Evolutionary conservation across 768 basidiomycete genomes (phyloP).

Genomic region (Boletus eberwhitei): DNA sequence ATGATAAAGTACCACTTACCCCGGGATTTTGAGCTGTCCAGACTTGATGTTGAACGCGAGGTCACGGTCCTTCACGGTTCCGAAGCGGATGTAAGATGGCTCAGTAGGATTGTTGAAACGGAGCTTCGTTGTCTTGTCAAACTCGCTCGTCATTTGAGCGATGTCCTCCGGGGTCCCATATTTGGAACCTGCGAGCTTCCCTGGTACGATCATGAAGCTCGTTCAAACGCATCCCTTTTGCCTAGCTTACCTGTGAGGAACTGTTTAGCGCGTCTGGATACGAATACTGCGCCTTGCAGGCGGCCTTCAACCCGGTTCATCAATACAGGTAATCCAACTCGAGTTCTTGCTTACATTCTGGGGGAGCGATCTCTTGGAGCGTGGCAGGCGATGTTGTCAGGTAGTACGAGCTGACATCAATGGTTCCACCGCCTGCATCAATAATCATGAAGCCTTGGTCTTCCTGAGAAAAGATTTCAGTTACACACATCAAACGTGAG

Average conservation of each 20-base stretch:
- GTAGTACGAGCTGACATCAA: slow-evolving; percentile 57
- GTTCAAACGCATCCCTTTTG: neutral
- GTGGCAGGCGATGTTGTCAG: slow-evolving; percentile 30
- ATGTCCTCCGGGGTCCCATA: slow-evolving; percentile 40
- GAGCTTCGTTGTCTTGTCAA: slow-evolving; percentile 48
- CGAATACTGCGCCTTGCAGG: slow-evolving; percentile 50
- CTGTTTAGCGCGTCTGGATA: slow-evolving; percentile 41
- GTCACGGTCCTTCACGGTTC: slow-evolving; percentile 42
- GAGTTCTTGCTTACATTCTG: slow-evolving; percentile 35
- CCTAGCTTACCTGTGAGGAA: slow-evolving; percentile 37
- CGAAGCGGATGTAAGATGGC: slow-evolving; percentile 47
- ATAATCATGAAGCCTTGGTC: slow-evolving; percentile 50
- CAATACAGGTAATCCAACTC: neutral
- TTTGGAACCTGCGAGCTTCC: slow-evolving; percentile 38
- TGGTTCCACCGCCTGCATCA: slow-evolving; percentile 62
- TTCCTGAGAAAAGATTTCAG: slow-evolving; percentile 27
- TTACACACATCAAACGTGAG: neutral
- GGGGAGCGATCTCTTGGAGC: slow-evolving; percentile 49
- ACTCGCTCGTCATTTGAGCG: slow-evolving; percentile 38
- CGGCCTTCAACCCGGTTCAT: slow-evolving; percentile 36
- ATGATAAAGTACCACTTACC: slow-evolving; percentile 18
- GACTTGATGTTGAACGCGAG: slow-evolving; percentile 38
- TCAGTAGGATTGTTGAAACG: slow-evolving; percentile 39
- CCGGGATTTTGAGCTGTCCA: slow-evolving; percentile 45
- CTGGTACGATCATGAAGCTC: slow-evolving; percentile 24